Percentiles rank a stretch among this genome's conserved stretches.
Evolutionary conservation across 345 rosid species (phyloP).

Genomic region (Rhizophora apiculata): DNA sequence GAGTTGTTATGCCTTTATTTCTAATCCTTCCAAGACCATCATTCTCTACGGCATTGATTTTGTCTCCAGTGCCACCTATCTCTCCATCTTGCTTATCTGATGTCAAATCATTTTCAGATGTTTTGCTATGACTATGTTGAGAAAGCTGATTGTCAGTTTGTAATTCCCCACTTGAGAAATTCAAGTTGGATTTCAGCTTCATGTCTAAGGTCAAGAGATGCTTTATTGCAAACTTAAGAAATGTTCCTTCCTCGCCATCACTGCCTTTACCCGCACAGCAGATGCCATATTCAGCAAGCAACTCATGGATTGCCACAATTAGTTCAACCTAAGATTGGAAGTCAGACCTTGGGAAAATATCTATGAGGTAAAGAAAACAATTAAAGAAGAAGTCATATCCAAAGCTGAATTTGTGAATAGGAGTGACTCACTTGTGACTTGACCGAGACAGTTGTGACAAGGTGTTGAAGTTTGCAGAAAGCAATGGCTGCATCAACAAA

Average conservation of each 20-base stretch:
- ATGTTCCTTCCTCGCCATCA: conserved; percentile 83
- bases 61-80: conserved; percentile 35
- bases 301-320: conserved; percentile 77
- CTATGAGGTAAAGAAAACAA: conserved; percentile 4
- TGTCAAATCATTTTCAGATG: conserved; percentile 34
- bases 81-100: conserved; percentile 35
- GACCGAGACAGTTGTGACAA: conserved; percentile 51
- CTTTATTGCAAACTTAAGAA: conserved; percentile 91
- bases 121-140: conserved; percentile 24
- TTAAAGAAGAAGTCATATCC: conserved; percentile 10
- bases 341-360: conserved; percentile 7
- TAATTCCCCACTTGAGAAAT: conserved; percentile 46
- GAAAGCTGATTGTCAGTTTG: conserved; percentile 32
- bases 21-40: conserved; percentile 37
- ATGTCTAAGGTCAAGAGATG: conserved; percentile 86
- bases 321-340: conserved; percentile 62
- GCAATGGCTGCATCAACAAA: conserved; percentile 78
- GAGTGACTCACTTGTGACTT: conserved; percentile 66
- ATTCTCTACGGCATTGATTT: conserved; percentile 31
- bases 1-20: conserved; percentile 22
- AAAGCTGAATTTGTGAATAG: neutral
- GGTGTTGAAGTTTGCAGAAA: conserved; percentile 92
- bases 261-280: conserved; percentile 80
- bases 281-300: conserved; percentile 91
- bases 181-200: conserved; percentile 73